Conservation (phyloP, 1,284 basidiomycete genomes). For the Prillingera fragicola region DNA sequence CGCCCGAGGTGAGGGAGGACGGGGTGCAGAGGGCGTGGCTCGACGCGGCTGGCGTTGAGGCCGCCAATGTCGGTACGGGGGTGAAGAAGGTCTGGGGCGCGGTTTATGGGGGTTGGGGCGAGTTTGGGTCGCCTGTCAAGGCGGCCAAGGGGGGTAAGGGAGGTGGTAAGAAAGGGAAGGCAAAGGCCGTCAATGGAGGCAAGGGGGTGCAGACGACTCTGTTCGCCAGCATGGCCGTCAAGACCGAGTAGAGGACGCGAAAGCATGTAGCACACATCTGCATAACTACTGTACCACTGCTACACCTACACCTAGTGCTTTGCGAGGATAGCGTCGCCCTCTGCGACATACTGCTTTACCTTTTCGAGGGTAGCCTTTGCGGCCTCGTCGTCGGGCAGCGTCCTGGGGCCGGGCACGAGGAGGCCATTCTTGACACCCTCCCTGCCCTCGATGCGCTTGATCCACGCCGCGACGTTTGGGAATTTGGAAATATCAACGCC, state of each 20-base stretch:
- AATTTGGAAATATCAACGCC: conserved; percentile 56
- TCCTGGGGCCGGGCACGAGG: conserved; percentile 27
- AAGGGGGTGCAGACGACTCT: too few species aligned
- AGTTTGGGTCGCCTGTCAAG: conserved; percentile 26
- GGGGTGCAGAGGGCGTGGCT: too few species aligned
- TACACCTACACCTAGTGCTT: neutral
- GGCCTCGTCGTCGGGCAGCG: conserved; percentile 14
- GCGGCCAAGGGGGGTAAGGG: conserved; percentile 1
- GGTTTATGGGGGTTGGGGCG: conserved; percentile 36
- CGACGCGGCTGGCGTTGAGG: conserved; percentile 23
- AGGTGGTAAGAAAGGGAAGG: neutral
- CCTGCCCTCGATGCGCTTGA: conserved; percentile 49
- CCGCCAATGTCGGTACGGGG: conserved; percentile 45
- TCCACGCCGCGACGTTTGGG: conserved; percentile 56
- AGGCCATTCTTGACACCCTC: conserved; percentile 49
- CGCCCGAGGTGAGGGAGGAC: conserved; percentile 7
- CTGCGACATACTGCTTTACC: conserved; percentile 13
- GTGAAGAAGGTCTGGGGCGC: conserved; percentile 47
- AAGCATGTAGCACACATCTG: neutral
- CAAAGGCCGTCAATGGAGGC: too few species aligned
- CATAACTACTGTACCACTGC: neutral
- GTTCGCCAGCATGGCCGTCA: too few species aligned
- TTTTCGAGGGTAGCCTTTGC: conserved; percentile 14
- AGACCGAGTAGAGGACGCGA: neutral
- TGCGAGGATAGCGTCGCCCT: too few species aligned